Evolutionary conservation across 495 filamentous ascomycete genomes (phyloP), one percentile per base, ranked within the genome.

Genomic region (Xylaria intraflava): DNA sequence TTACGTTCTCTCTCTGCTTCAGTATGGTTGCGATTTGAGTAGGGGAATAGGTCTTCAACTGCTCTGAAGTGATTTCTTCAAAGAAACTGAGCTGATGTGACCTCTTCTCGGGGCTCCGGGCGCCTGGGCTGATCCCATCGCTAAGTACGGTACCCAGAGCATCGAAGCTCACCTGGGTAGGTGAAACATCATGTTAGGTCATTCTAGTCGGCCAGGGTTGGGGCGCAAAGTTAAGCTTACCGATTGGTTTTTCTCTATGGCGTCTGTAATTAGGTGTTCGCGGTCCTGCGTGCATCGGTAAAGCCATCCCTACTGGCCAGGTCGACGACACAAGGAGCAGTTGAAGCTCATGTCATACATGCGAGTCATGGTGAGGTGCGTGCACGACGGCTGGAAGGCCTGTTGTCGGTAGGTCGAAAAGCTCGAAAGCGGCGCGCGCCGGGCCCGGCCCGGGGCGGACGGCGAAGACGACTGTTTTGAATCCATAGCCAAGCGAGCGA

Each of bases 231-330:
- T 29, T 35, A 14, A 29, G 17, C 55, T 60, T 60, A 73, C 73
- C 50, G 31, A 41, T n/a, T 30, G 19, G 23, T 68, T 62, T n/a
- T 57, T 51, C 8, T 56, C 49, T 10, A 68, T 53, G 41, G 66
- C 71, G 16, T 73, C 65, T 35, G 71, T 55, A 17, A 76, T 63
- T 6, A 75, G 30, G n/a, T 69, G 41, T 20, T 79, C 74, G 17
- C 69, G 66, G 60, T 89, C 85, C 57, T 82, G 74, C 5, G 71
- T 77, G 62, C 88, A 90, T 39, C 71, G 62, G 55, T 86, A 90
- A 19, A 90, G 68, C 79, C 81, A 89, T 24, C 84, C 82, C 40
- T 80, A 72, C 12, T 68, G 58, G 4, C 80, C 73, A 1, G 54
- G 53, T 44, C 62, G 62, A 12, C 65, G 59, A 56, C 86, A 89